Evolutionary conservation across 1,284 basidiomycete species (phyloP), one percentile per base, ranked within the genome.

Genomic region (Heterobasidion annosum): DNA sequence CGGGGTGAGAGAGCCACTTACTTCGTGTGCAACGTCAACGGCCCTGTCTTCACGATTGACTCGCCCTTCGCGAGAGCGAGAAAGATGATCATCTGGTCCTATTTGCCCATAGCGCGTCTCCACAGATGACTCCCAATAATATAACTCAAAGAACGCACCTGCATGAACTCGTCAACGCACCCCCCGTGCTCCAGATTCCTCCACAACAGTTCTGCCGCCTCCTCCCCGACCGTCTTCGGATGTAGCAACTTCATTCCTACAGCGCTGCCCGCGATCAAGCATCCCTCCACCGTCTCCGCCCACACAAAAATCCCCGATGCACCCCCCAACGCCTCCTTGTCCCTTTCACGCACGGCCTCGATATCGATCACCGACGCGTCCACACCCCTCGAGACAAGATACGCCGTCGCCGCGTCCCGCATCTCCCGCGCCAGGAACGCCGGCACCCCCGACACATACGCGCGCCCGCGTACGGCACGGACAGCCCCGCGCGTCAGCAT

Each of bases 41-140:
- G 82, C 1, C 79, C 77, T 12, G 69, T 76, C 43, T 73, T 73
- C 32, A 89, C 70, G 47, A 69, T 69, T 6, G 84, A 88, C 32
- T 61, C 72, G 3, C 85, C 85, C 50, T 80, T 67, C 5, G 86
- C 84, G 12, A 89, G 71, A 9, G 84, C 84, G 67, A 88, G 77
- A 62, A 88, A 83, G 43, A 89, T 76, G 54, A 89, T 80, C 40
- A 88, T 81, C 62, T 89, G 87, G 64, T 90, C 87, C 71, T 87
- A 71, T 18, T 18, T 18, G 18, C 18, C 18, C 18, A 71, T 43
- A 19, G 16, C 16, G 16, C 50, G 19, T 51, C 35, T 50, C 8
- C n/a, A 3, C 10, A 35, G 12, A 32, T 55, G 40, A 53, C 48
- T 46, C 16, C 2, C 45, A 15, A 53, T 25, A 19, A 33, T 47